phyloP scores from a whole-genome alignment of 2,329 filamentous ascomycete species.

The Colletotrichum endophyticum region DNA sequence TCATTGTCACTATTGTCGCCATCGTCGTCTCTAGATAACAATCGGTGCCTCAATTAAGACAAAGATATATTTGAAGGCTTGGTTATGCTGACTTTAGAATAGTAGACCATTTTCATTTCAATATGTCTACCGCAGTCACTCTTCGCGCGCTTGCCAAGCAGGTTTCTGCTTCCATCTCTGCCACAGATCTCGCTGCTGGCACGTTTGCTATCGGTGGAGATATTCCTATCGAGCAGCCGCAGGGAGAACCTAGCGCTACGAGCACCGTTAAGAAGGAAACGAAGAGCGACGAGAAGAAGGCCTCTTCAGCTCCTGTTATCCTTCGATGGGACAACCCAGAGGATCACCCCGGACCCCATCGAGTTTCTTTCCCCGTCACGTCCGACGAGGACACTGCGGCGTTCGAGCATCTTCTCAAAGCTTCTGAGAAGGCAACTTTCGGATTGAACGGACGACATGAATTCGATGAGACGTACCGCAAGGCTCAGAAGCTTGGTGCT shows the following conservation, averaged over 20 bases:
- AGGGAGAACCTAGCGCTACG: too few species aligned
- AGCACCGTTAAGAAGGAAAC: not conserved
- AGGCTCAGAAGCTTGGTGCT: conserved; percentile 55
- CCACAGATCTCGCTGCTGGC: not conserved
- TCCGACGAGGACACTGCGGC: not conserved
- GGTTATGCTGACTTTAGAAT: too few species aligned
- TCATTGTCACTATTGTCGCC: too few species aligned
- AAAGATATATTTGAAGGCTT: too few species aligned
- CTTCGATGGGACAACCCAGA: not conserved
- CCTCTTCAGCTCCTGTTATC: not conserved
- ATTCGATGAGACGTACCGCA: conserved; percentile 56
- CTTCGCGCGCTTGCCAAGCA: not conserved
- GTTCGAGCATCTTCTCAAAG: not conserved
- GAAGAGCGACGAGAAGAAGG: not conserved
- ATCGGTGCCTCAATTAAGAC: accelerated
- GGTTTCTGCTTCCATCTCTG: not conserved
- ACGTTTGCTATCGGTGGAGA: not conserved
- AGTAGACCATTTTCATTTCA: not conserved
- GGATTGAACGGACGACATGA: conserved; percentile 50
- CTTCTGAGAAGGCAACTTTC: conserved; percentile 38
- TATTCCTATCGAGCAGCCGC: not conserved
- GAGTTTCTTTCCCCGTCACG: not conserved
- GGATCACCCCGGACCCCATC: not conserved
- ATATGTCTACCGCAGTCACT: not conserved
- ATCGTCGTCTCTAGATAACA: too few species aligned